These are phyloP conservation scores for Ophiostoma sp. DNA, from an alignment of 2,329 filamentous ascomycete species.

Conservation along the genomic window DNA sequence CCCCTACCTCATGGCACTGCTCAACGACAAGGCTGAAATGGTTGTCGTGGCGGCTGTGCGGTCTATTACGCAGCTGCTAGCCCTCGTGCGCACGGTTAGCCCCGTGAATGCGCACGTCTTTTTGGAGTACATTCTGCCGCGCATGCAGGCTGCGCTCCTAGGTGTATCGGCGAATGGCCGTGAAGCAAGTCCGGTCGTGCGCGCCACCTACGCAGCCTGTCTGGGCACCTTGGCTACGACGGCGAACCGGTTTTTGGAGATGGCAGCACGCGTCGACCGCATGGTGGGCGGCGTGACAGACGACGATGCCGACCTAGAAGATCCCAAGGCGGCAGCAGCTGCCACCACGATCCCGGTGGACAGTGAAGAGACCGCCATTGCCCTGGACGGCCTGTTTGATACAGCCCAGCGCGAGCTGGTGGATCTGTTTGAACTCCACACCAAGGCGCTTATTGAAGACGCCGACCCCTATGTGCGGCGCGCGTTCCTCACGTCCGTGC, in stretches of 20 bases:
- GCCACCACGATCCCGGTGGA: slow-evolving; percentile 43
- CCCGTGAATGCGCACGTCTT: slow-evolving; percentile 70
- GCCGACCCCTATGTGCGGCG: slow-evolving; percentile 80
- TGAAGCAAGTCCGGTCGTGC: slow-evolving; percentile 58
- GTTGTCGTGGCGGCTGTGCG: slow-evolving; percentile 84
- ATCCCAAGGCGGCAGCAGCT: not conserved
- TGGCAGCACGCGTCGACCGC: slow-evolving; percentile 44
- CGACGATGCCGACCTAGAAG: slow-evolving; percentile 21
- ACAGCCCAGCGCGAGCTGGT: slow-evolving; percentile 80
- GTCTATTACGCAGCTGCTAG: slow-evolving; percentile 83
- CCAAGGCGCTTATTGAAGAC: slow-evolving; percentile 87
- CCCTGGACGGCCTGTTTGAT: slow-evolving; percentile 76
- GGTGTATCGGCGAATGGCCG: slow-evolving; percentile 32
- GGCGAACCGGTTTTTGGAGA: slow-evolving; percentile 78
- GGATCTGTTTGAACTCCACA: slow-evolving; percentile 81
- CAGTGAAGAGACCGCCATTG: not conserved
- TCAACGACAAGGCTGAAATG: slow-evolving; percentile 79
- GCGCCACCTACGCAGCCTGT: slow-evolving; percentile 90
- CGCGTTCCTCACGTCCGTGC: slow-evolving; percentile 88
- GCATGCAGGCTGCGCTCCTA: slow-evolving; percentile 57
- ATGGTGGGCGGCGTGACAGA: slow-evolving; percentile 12
- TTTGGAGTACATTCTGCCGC: slow-evolving; percentile 66
- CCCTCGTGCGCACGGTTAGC: slow-evolving; percentile 85
- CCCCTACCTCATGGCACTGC: slow-evolving; percentile 80
- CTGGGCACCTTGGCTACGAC: slow-evolving; percentile 85